Percentiles rank a stretch among this genome's conserved stretches.
Evolutionary conservation across 2,329 filamentous ascomycete genomes (phyloP).

Genomic region (Thelonectria olida): DNA sequence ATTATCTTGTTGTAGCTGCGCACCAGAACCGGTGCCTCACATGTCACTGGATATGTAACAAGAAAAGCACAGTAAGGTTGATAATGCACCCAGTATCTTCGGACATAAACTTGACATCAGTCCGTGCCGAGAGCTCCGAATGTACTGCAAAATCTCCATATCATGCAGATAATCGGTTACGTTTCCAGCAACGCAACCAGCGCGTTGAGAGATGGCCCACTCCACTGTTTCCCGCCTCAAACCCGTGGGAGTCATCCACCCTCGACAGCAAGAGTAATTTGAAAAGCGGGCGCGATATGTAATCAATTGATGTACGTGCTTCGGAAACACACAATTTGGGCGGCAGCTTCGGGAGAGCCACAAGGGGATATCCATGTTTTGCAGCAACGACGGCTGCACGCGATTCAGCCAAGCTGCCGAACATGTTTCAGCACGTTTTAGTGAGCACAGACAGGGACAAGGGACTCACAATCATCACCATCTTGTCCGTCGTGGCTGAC

Average conservation of each 20-base stretch:
- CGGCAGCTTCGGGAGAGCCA: constrained; percentile 19
- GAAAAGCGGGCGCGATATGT: not conserved
- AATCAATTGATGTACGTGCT: not conserved
- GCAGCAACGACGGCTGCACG: constrained; percentile 7
- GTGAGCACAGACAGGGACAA: not conserved
- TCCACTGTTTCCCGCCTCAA: constrained; percentile 4
- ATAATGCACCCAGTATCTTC: not conserved
- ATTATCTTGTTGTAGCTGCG: not conserved
- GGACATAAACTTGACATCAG: not conserved
- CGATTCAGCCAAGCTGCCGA: constrained; percentile 11
- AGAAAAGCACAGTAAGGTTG: too few species aligned
- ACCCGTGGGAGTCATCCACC: not conserved
- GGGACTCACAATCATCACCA: not conserved
- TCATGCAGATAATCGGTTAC: not conserved
- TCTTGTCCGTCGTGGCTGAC: not conserved
- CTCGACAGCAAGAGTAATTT: not conserved
- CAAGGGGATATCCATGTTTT: constrained; percentile 17
- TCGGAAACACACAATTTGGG: not conserved
- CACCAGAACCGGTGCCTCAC: not conserved
- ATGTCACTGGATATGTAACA: not conserved
- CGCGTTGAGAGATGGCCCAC: not conserved
- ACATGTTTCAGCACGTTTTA: constrained; percentile 8
- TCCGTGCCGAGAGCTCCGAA: not conserved
- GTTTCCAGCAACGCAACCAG: not conserved
- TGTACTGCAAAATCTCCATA: not conserved